A percentile compares a stretch with the other conserved stretches of the same genome.
These are phyloP conservation scores for Rhizopogon rudus DNA, from an alignment of 768 basidiomycete genomes.

Conservation along the genomic window DNA sequence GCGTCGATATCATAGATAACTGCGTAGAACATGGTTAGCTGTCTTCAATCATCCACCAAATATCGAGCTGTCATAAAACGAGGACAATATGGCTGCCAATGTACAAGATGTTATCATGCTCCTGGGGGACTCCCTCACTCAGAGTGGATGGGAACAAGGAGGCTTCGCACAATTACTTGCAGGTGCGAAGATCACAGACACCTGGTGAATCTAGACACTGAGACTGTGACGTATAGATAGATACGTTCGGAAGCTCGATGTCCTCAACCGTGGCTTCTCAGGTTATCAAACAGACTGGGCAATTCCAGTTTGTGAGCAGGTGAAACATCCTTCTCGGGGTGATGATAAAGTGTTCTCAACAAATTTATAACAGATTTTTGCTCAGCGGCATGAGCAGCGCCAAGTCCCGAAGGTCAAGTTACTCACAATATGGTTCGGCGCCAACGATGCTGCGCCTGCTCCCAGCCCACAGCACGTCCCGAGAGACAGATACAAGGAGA, in stretches of 20 bases:
- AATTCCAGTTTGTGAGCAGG: slow-evolving; percentile 74
- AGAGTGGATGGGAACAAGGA: slow-evolving; percentile 52
- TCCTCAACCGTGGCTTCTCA: slow-evolving; percentile 78
- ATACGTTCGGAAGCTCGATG: slow-evolving; percentile 78
- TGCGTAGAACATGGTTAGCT: background rate
- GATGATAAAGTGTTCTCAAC: background rate
- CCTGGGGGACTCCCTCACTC: slow-evolving; percentile 81
- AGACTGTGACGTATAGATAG: slow-evolving; percentile 40
- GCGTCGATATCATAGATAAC: slow-evolving; percentile 2
- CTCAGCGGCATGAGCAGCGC: slow-evolving; percentile 41
- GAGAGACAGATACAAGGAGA: slow-evolving; percentile 54
- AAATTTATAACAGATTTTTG: slow-evolving; percentile 44
- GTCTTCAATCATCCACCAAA: background rate
- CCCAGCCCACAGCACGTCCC: slow-evolving; percentile 76
- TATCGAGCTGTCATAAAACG: background rate
- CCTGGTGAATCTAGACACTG: background rate
- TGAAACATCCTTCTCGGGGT: slow-evolving; percentile 13
- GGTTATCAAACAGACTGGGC: slow-evolving; percentile 91
- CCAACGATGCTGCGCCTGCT: slow-evolving; percentile 75
- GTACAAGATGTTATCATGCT: slow-evolving; percentile 67
- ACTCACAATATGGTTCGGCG: slow-evolving; percentile 87
- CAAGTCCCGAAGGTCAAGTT: slow-evolving; percentile 59
- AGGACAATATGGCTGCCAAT: no score
- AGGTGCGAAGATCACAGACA: slow-evolving; percentile 11
- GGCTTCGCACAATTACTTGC: slow-evolving; percentile 70